phyloP scores from a whole-genome alignment of 2,329 filamentous ascomycete species.

The Hypoxylon sp. region DNA sequence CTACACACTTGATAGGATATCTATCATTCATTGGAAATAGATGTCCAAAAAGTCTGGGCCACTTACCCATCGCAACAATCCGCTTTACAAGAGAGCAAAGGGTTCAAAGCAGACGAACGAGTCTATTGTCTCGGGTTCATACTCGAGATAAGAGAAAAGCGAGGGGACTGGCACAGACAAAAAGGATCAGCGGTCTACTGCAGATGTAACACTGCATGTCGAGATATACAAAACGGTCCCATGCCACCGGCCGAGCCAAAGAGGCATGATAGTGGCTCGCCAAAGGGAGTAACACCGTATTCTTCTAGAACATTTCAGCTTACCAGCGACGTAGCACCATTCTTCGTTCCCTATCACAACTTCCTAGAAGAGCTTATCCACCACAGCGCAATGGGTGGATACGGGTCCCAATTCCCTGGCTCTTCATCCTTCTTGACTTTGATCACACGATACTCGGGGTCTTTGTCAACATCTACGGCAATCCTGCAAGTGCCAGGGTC shows the following conservation, averaged over 20 bases:
- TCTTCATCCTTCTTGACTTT: slow-evolving; percentile 7
- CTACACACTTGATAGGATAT: neutral
- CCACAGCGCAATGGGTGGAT: slow-evolving; percentile 18
- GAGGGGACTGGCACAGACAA: slow-evolving; percentile 20
- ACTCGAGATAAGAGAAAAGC: slow-evolving; percentile 36
- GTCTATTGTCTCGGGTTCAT: slow-evolving; percentile 23
- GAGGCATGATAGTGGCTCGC: slow-evolving; percentile 16
- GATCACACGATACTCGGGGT: slow-evolving; percentile 34
- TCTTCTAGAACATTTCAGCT: slow-evolving; percentile 34
- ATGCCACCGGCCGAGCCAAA: slow-evolving; percentile 2
- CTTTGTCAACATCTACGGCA: slow-evolving; percentile 21
- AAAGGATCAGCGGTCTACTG: slow-evolving; percentile 13
- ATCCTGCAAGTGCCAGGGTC: slow-evolving; percentile 25
- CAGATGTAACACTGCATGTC: slow-evolving; percentile 25
- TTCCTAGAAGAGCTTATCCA: slow-evolving; percentile 39
- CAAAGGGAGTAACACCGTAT: slow-evolving; percentile 19
- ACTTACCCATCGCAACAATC: slow-evolving; percentile 39
- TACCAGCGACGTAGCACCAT: slow-evolving; percentile 27
- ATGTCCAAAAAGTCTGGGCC: neutral
- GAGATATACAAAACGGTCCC: slow-evolving; percentile 23
- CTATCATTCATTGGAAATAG: neutral
- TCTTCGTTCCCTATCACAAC: slow-evolving; percentile 21
- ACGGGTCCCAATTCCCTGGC: slow-evolving; percentile 32
- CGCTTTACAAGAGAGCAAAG: slow-evolving; percentile 27
- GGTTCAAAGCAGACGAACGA: slow-evolving; percentile 28